Evolutionary conservation across 2,329 filamentous ascomycete genomes (phyloP).

Genomic region (Calonectria pteridis): DNA sequence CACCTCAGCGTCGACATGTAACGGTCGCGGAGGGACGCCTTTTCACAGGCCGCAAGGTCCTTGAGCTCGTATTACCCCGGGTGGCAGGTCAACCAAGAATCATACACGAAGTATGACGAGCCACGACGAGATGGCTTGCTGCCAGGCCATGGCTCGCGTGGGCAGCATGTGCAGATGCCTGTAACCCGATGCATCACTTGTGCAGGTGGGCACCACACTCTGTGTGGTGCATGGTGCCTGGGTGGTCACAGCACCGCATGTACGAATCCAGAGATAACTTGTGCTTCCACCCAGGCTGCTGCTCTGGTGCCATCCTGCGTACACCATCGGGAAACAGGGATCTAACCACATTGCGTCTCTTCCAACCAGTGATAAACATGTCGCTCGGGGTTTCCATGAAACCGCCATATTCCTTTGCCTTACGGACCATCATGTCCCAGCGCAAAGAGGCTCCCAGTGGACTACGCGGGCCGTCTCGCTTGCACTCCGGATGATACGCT

Average conservation of each 20-base stretch:
- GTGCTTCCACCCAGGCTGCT: slow-evolving; percentile 13
- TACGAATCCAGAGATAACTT: slow-evolving; percentile 13
- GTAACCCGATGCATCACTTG: slow-evolving; percentile 30
- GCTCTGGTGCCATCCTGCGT: slow-evolving; percentile 13
- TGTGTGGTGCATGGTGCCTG: slow-evolving; percentile 20
- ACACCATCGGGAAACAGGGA: slow-evolving; percentile 12
- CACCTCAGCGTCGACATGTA: slow-evolving; percentile 35
- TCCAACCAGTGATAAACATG: not conserved
- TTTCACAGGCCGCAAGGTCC: slow-evolving; percentile 32
- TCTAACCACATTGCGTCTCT: not conserved
- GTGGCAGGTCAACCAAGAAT: slow-evolving; percentile 38
- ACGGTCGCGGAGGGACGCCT: slow-evolving; percentile 33
- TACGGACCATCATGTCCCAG: not conserved
- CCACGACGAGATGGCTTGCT: slow-evolving; percentile 28
- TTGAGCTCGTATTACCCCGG: slow-evolving; percentile 38
- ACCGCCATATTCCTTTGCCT: not conserved
- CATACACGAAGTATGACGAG: slow-evolving; percentile 29
- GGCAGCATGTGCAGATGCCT: slow-evolving; percentile 33
- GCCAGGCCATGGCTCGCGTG: slow-evolving; percentile 41
- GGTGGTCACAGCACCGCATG: slow-evolving; percentile 13
- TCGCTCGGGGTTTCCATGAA: not conserved
- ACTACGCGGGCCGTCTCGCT: slow-evolving; percentile 22
- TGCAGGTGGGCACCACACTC: slow-evolving; percentile 18
- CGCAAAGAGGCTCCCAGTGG: slow-evolving; percentile 4
- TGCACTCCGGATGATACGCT: slow-evolving; percentile 21